Base-by-base conservation (phyloP, 768 basidiomycete genomes). In the Boletus huronensis region DNA sequence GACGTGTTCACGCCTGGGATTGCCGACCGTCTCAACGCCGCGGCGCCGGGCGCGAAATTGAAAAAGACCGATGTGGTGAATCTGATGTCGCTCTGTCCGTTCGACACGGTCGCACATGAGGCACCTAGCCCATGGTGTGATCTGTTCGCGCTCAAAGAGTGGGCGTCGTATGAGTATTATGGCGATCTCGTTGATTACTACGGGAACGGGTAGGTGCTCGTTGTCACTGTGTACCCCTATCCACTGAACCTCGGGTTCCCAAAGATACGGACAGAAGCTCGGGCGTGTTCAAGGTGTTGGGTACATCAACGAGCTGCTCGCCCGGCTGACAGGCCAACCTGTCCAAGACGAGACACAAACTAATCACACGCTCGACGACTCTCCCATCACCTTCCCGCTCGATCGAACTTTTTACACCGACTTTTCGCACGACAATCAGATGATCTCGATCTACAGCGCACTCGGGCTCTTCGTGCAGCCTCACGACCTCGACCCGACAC, bases 391-490 rank as follows among this genome's bases (percentile, higher is more conserved):
- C 0, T 94, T 94, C 73, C 90, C 91, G 0, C 77, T 89, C 13
- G 62, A 83, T 54, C 79, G 81, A 55, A 74, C 75, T 6, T 63
- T 90, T 42, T 90, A 88, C 62, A 83, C 80, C 21, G 91, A 94
- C 70, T 93, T 94, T 68, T 82, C 88, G 8, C 91, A 94, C 66
- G 91, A 93, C 65, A 87, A 91, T 68, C 72, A 85, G 64, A 88
- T 94, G 82, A 75, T 88, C 45, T 82, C 89, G 23, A 84, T 92
- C 51, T 86, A 82, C 56, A 60, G 77, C 65, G 69, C 88, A 64
- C 48, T 82, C 75, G 70, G 90, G 74, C 58, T 79, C 9, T 51
- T 76, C 76, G 50, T 79, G 75, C 68, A 67, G 51, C n/a, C 79
- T 73, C 60, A 40, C 50, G 14, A 47, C 10, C 25, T 65, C 21